These are phyloP conservation scores for Neodidymelliopsis sp. DNA, from an alignment of 2,329 filamentous ascomycete genomes.

Conservation along the genomic window DNA sequence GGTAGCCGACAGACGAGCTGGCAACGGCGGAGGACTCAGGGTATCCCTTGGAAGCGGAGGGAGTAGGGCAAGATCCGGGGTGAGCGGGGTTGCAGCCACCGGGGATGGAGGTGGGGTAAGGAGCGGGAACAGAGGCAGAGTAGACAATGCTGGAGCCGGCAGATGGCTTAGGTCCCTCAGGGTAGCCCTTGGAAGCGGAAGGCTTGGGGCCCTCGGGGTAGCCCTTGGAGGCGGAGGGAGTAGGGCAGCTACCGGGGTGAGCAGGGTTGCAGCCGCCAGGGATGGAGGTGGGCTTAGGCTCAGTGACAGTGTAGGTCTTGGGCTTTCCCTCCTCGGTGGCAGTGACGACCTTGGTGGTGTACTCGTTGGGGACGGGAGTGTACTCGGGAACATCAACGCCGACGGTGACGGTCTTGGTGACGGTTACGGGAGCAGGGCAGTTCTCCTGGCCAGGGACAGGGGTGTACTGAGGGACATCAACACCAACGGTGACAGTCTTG, in stretches of 20 bases:
- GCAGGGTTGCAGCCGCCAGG: constrained; percentile 13
- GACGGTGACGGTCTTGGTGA: constrained; percentile 28
- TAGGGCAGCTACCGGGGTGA: constrained; percentile 24
- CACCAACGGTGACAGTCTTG: constrained; percentile 22
- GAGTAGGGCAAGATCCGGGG: constrained; percentile 24
- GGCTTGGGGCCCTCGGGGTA: constrained; percentile 16
- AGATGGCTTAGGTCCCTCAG: constrained; percentile 25
- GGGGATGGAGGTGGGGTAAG: constrained; percentile 32
- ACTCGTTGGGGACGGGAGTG: constrained; percentile 19
- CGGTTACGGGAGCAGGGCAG: constrained; percentile 41
- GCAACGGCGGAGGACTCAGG: constrained; percentile 2
- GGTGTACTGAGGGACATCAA: constrained; percentile 15
- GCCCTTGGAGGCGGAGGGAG: constrained; percentile 11
- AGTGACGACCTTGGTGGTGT: constrained; percentile 40
- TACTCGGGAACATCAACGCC: constrained; percentile 20
- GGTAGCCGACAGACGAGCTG: constrained; percentile 7
- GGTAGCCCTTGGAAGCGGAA: constrained; percentile 9
- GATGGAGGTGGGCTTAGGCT: constrained; percentile 22
- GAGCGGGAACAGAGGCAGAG: constrained; percentile 20
- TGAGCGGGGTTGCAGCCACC: constrained; percentile 13
- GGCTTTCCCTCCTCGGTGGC: constrained; percentile 32
- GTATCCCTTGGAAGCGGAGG: constrained; percentile 7
- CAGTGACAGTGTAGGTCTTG: constrained; percentile 35
- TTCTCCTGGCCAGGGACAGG: constrained; percentile 13
- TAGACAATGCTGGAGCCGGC: constrained; percentile 16